These are phyloP conservation scores for Penicillium crystallinum DNA, from an alignment of 495 filamentous ascomycete genomes.

Conservation along the genomic window DNA sequence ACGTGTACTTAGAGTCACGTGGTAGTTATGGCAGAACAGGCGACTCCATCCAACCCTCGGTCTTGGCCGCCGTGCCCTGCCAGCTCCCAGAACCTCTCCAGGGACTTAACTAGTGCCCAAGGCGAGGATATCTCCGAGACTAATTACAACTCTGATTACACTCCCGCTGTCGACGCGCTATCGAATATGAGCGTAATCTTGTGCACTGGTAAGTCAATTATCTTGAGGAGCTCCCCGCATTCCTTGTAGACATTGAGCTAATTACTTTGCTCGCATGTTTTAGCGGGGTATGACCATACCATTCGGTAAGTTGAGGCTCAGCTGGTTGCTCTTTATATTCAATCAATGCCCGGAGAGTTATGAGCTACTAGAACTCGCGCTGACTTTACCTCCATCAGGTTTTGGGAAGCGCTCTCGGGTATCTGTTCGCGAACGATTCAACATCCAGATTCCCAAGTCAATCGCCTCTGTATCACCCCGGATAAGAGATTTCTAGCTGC, in stretches of 20 bases:
- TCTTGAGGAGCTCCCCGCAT: slow-evolving; percentile 17
- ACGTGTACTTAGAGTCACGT: background rate
- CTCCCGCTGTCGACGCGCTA: background rate
- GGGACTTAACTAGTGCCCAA: background rate
- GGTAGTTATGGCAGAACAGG: background rate
- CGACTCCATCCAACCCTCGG: background rate
- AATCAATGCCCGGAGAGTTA: background rate
- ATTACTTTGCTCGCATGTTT: slow-evolving; percentile 20
- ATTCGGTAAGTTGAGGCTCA: slow-evolving; percentile 64
- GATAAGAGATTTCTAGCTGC: slow-evolving; percentile 96
- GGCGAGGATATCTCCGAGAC: background rate
- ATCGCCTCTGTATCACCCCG: slow-evolving; percentile 95
- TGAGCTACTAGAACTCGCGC: background rate
- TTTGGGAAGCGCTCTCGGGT: slow-evolving; percentile 97
- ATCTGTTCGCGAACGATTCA: slow-evolving; percentile 98
- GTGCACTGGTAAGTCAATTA: slow-evolving; percentile 64
- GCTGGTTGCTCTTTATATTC: background rate
- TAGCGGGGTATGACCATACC: slow-evolving; percentile 97
- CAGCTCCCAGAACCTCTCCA: background rate
- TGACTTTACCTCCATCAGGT: slow-evolving; percentile 46
- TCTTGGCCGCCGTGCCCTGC: background rate
- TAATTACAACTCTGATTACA: background rate
- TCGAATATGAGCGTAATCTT: slow-evolving; percentile 77
- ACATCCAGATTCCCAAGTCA: slow-evolving; percentile 96
- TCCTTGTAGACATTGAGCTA: slow-evolving; percentile 22